A percentile compares a stretch with the other conserved stretches of the same genome.
Conservation (phyloP, 225 moss, liverwort and hornwort species). For the Physcomitrium patens region DNA sequence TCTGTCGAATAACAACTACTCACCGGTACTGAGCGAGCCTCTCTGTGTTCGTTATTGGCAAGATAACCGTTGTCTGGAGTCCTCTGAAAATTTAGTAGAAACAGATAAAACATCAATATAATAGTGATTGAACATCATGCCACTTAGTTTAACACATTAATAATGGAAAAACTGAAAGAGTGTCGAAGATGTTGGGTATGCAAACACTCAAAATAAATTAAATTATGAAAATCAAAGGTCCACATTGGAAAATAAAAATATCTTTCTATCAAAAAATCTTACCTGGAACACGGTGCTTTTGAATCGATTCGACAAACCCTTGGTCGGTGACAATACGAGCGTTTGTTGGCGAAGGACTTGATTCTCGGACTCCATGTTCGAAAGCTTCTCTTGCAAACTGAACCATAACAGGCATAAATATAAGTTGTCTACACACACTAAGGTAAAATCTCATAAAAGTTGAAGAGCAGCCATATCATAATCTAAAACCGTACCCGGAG, state of each 20-base stretch:
- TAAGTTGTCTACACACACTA: no score
- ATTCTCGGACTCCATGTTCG: slow-evolving; percentile 86
- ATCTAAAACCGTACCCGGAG: not conserved
- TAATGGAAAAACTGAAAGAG: not conserved
- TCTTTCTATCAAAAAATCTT: not conserved
- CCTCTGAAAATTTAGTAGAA: slow-evolving; percentile 42
- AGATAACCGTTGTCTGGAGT: slow-evolving; percentile 68
- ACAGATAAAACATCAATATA: not conserved
- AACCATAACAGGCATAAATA: not conserved
- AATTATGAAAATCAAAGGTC: not conserved
- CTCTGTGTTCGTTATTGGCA: slow-evolving; percentile 50
- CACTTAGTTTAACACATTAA: not conserved
- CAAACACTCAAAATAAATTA: no score
- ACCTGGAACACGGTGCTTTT: slow-evolving; percentile 79
- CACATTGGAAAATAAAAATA: not conserved
- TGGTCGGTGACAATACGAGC: slow-evolving; percentile 70
- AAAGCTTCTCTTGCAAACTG: slow-evolving; percentile 90
- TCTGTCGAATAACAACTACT: slow-evolving; percentile 4
- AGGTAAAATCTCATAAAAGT: not conserved
- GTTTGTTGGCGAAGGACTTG: slow-evolving; percentile 83
- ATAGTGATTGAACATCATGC: not conserved
- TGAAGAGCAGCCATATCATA: not conserved
- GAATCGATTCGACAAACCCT: slow-evolving; percentile 68
- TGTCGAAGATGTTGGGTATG: no score
- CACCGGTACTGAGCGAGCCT: slow-evolving; percentile 45